These are phyloP conservation scores for Ophiognomonia clavigignenti-juglandacearum DNA, from an alignment of 2,329 filamentous ascomycete genomes.

Conservation along the genomic window DNA sequence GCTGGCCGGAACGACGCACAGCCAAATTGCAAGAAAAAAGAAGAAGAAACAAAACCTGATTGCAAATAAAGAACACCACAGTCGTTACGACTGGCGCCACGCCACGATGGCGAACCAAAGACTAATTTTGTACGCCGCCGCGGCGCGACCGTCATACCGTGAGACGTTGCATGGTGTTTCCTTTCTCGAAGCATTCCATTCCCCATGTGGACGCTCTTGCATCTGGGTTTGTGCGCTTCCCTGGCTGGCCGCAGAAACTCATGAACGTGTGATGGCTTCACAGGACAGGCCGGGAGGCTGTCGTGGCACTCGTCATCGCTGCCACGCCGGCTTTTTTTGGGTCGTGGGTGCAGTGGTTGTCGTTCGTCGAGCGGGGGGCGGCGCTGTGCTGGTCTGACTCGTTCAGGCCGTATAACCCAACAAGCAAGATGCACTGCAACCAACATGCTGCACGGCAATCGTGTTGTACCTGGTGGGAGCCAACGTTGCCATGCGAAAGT, in stretches of 20 bases:
- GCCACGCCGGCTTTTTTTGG: background rate
- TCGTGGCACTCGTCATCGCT: background rate
- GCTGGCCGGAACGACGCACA: too few relatives aligned
- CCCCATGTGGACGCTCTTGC: background rate
- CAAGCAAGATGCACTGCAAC: background rate
- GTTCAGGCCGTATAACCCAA: background rate
- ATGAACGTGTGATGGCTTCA: background rate
- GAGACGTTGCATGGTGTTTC: slow-evolving; percentile 5
- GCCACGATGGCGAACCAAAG: slow-evolving; percentile 1
- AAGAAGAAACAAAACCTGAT: too few relatives aligned
- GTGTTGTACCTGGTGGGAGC: too few relatives aligned
- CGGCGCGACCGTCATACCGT: too few relatives aligned
- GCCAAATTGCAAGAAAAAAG: background rate
- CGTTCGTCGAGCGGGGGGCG: background rate
- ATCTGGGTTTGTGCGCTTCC: background rate
- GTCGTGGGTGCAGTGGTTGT: background rate
- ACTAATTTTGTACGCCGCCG: background rate
- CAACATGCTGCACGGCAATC: background rate
- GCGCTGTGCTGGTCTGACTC: background rate
- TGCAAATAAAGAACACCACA: too few relatives aligned
- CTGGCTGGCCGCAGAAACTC: slow-evolving; percentile 3
- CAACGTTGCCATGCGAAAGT: background rate
- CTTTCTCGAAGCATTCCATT: too few relatives aligned
- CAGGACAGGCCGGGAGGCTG: too few relatives aligned
- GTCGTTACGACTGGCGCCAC: slow-evolving; percentile 3